Evolutionary conservation across 768 basidiomycete genomes (phyloP).

Genomic region (Porpolomopsis calyptriformis): DNA sequence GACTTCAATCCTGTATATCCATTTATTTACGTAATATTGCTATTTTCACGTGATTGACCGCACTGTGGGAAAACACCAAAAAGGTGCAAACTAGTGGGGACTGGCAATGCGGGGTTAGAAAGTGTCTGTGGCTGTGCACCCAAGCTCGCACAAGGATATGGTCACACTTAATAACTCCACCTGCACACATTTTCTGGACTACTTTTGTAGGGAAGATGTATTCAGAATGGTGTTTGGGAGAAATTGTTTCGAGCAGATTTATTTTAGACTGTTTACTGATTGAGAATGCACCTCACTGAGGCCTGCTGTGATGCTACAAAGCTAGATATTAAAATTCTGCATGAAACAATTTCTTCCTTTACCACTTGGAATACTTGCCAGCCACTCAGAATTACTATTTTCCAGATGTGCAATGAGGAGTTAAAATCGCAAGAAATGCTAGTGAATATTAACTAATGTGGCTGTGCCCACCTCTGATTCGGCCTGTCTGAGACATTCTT

Average conservation of each 20-base stretch:
- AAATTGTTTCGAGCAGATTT: not conserved
- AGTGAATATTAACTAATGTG: not conserved
- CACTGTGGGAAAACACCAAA: no score
- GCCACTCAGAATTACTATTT: not conserved
- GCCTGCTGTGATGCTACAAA: not conserved
- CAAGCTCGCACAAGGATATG: constrained; percentile 7
- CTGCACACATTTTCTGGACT: not conserved
- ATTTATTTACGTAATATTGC: no score
- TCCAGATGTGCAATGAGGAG: not conserved
- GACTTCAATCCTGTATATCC: no score
- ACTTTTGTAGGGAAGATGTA: not conserved
- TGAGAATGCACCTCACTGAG: not conserved
- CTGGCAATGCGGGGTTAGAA: not conserved
- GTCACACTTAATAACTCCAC: not conserved
- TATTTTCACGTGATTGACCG: no score
- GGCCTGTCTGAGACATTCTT: no score
- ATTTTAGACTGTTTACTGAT: not conserved
- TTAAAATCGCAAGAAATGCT: not conserved
- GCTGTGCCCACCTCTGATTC: not conserved
- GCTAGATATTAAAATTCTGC: not conserved
- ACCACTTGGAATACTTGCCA: not conserved
- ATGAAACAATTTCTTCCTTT: not conserved
- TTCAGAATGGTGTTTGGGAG: not conserved
- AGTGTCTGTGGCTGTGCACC: constrained; percentile 1
- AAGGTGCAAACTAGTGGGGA: not conserved